A percentile compares a stretch with the other conserved stretches of the same genome.
Conservation (phyloP, 352 stramenopile species). For the Phytophthora gonapodyides region DNA sequence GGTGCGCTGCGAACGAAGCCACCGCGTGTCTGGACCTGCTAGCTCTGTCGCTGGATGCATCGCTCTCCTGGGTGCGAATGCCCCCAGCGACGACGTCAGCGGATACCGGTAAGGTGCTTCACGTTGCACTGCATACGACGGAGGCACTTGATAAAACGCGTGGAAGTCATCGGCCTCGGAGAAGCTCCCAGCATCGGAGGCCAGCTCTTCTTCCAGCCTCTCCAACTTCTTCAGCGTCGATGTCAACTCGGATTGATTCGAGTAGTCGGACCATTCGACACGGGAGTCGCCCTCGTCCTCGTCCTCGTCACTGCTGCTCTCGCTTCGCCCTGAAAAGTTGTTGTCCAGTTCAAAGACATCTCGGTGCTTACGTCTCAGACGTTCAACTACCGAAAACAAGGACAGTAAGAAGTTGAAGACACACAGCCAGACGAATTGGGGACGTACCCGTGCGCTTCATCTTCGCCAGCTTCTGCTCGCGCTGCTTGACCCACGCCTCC, state of each 20-base stretch:
- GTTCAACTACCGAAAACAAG: conserved; percentile 19
- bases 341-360: conserved; percentile 1
- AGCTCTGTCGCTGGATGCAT: conserved; percentile 6
- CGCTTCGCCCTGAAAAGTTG: conserved; percentile 20
- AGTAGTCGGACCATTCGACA: conserved; percentile 25
- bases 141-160: conserved; percentile 14
- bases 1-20: conserved; percentile 21
- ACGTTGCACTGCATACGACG: conserved; percentile 14
- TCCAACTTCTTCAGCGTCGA: conserved; percentile 28
- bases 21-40: conserved; percentile 14
- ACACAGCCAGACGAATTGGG: not conserved
- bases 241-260: conserved; percentile 26
- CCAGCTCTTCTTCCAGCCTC: conserved; percentile 30
- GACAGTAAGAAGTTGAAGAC: not conserved
- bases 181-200: conserved; percentile 16
- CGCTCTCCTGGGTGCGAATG: conserved; percentile 12
- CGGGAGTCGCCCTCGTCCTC: conserved; percentile 1
- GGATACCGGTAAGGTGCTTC: conserved; percentile 26
- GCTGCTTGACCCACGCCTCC: conserved; percentile 53
- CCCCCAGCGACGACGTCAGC: conserved; percentile 9
- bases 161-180: conserved; percentile 8
- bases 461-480: conserved; percentile 50
- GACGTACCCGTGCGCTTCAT: conserved; percentile 37
- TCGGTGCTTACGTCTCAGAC: conserved; percentile 2
- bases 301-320: conserved; percentile 21